These are phyloP conservation scores for Leishmania braziliensis DNA, from an alignment of 208 protist species.

Conservation along the genomic window DNA sequence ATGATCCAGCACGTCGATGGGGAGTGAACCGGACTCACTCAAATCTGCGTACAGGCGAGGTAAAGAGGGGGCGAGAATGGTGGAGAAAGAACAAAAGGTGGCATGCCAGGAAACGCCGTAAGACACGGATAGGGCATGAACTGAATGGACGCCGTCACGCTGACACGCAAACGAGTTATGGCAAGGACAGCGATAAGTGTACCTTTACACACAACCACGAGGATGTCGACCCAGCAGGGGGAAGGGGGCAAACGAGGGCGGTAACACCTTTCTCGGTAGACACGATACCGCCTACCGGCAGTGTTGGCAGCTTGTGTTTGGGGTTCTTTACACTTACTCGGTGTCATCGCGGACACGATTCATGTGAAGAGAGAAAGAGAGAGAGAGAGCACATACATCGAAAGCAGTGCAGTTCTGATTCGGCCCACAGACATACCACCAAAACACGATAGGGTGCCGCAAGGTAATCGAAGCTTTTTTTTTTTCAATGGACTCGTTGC, in stretches of 20 bases:
- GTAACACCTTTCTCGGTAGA: not conserved
- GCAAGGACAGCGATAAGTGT: not conserved
- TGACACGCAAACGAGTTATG: not conserved
- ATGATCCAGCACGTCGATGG: not conserved
- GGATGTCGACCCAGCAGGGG: not conserved
- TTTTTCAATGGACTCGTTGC: slow-evolving; percentile 1
- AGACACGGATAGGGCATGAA: not conserved
- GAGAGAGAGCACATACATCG: slow-evolving; percentile 3
- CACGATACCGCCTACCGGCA: not conserved
- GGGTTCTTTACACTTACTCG: not conserved
- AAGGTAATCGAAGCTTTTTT: not conserved
- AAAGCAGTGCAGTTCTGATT: not conserved
- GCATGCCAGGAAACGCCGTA: not conserved
- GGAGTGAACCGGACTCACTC: not conserved
- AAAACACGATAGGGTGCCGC: not conserved
- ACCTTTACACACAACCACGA: not conserved
- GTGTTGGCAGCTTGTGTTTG: not conserved
- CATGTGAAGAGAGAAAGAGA: slow-evolving; percentile 7
- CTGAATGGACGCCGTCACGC: not conserved
- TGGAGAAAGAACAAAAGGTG: not conserved
- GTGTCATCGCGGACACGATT: not conserved
- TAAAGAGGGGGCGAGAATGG: not conserved
- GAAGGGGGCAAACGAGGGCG: not conserved
- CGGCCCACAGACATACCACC: not conserved
- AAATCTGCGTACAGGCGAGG: not conserved